These are phyloP conservation scores for Beauveria australis DNA, from an alignment of 2,329 filamentous ascomycete species.

Conservation along the genomic window DNA sequence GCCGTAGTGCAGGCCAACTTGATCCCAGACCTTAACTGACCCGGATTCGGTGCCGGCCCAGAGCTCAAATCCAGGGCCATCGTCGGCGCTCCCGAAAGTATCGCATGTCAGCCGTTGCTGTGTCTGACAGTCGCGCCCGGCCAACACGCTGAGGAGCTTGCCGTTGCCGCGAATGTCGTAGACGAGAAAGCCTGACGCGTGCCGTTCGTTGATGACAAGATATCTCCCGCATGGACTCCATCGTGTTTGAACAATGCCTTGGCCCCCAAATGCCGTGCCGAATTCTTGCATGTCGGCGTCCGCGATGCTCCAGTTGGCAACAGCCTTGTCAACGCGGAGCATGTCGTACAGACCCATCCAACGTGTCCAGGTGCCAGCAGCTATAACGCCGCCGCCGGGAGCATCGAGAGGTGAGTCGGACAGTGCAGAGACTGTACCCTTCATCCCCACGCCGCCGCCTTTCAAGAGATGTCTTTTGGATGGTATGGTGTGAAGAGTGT, in stretches of 20 bases:
- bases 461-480: constrained; percentile 51
- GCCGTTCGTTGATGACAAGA: constrained; percentile 53
- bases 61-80: constrained; percentile 44
- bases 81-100: constrained; percentile 35
- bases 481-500: constrained; percentile 52
- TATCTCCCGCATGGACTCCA: constrained; percentile 60
- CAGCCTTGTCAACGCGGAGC: constrained; percentile 42
- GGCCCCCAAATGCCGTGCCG: constrained; percentile 41
- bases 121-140: constrained; percentile 39
- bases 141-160: constrained; percentile 45
- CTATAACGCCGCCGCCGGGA: constrained; percentile 34
- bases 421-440: constrained; percentile 51
- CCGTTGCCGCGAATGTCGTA: constrained; percentile 56
- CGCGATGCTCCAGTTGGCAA: constrained; percentile 52
- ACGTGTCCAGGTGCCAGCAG: constrained; percentile 56
- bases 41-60: constrained; percentile 53
- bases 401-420: constrained; percentile 33
- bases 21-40: constrained; percentile 49
- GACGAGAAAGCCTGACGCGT: constrained; percentile 45
- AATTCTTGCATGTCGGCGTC: constrained; percentile 38
- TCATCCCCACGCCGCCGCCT: constrained; percentile 55
- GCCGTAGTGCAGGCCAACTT: constrained; percentile 40
- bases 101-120: constrained; percentile 51
- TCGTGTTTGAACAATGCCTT: constrained; percentile 51
- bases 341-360: constrained; percentile 57